Percentiles rank a stretch among this genome's conserved stretches.
Conservation (phyloP, 169 alveolate species). For the Plasmodium adleri region DNA sequence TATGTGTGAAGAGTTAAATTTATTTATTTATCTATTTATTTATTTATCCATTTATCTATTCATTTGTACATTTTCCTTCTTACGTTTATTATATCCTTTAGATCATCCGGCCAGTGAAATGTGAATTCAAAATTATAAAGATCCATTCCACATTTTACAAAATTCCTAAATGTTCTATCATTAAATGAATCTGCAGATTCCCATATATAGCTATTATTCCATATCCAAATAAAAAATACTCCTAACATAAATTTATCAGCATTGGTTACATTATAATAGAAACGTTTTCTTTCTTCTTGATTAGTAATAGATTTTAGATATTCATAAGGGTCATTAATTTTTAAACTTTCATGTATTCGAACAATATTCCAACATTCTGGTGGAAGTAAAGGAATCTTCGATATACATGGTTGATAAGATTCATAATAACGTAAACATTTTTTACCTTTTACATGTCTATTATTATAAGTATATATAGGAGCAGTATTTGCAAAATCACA, state of each 20-base stretch:
- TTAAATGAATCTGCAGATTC: slow-evolving; percentile 82
- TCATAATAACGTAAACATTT: slow-evolving; percentile 77
- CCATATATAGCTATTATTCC: slow-evolving; percentile 88
- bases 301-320: slow-evolving; percentile 26
- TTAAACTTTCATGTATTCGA: slow-evolving; percentile 70
- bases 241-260: slow-evolving; percentile 81
- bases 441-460: slow-evolving; percentile 75
- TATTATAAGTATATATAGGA: slow-evolving; percentile 80
- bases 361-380: slow-evolving; percentile 87
- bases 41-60: background rate
- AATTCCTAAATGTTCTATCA: slow-evolving; percentile 75
- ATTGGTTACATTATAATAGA: slow-evolving; percentile 81
- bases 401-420: slow-evolving; percentile 88
- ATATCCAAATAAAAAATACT: slow-evolving; percentile 83
- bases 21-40: too few relatives aligned
- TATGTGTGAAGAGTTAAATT: too few relatives aligned
- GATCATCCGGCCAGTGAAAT: slow-evolving; percentile 43
- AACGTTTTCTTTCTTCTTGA: slow-evolving; percentile 73
- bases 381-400: slow-evolving; percentile 88
- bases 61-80: background rate
- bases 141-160: slow-evolving; percentile 55
- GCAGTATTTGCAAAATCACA: slow-evolving; percentile 87
- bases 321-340: slow-evolving; percentile 32
- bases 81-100: slow-evolving; percentile 42
- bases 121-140: slow-evolving; percentile 47